phyloP scores from a whole-genome alignment of 2,329 filamentous ascomycete genomes.

The Elsinoe fawcettii region DNA sequence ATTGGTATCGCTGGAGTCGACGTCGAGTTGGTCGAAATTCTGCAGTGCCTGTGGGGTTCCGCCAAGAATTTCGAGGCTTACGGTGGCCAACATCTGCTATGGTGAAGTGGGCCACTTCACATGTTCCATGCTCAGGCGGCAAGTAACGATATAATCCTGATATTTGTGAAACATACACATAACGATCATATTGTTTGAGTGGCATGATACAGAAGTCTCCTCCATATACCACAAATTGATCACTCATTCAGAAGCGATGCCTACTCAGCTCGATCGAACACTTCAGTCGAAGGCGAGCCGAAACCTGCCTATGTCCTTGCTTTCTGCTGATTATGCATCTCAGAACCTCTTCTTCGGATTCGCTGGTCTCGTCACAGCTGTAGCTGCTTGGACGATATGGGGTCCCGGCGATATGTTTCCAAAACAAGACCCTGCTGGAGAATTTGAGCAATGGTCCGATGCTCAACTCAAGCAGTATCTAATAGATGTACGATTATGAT shows the following conservation, averaged over 20 bases:
- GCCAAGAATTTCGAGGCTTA: conserved; percentile 11
- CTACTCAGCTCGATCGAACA: conserved; percentile 43
- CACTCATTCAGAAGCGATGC: conserved; percentile 26
- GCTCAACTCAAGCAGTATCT: conserved; percentile 79
- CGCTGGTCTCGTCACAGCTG: conserved; percentile 70
- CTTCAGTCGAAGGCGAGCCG: conserved; percentile 35
- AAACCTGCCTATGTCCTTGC: neutral
- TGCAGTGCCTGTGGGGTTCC: conserved; percentile 11
- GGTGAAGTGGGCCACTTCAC: neutral
- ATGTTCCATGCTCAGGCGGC: neutral
- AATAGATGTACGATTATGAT: conserved; percentile 54
- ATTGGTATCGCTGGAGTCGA: neutral
- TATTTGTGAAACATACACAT: neutral
- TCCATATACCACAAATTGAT: too few species aligned
- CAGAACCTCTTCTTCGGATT: conserved; percentile 54
- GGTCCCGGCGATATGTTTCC: conserved; percentile 73
- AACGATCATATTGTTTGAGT: too few species aligned
- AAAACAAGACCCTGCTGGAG: conserved; percentile 40
- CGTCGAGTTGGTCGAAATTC: conserved; percentile 13
- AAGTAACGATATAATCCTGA: neutral
- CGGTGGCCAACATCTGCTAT: neutral
- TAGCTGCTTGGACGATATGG: conserved; percentile 77
- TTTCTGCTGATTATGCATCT: neutral
- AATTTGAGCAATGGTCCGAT: conserved; percentile 64
- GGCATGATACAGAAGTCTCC: too few species aligned